Evolutionary conservation across 352 stramenopile genomes (phyloP), one percentile per base, ranked within the genome.

Genomic region (Phytophthora pinifolia): DNA sequence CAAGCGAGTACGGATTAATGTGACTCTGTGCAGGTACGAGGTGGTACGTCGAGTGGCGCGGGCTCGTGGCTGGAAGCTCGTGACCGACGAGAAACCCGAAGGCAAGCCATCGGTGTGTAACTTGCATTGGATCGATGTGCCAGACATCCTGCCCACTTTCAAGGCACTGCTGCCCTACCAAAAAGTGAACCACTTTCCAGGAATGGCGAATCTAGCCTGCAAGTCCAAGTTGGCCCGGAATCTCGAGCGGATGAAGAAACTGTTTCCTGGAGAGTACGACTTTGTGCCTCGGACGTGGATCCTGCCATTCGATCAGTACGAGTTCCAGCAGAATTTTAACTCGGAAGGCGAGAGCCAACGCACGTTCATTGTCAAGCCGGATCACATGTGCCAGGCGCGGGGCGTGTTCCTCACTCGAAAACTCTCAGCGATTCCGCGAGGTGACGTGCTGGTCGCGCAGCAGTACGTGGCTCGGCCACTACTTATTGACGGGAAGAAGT

Each of bases 221-320:
- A 99, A 99, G 67, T 96, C 88, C 37, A 91, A 96, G 25, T 72
- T 99, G 38, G 94, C 95, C 8, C 88, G 96, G 54, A 98, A 97
- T 69, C 90, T 99, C 14, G 91, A 98, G 46, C 78, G 88, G 37
- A 98, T 99, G 93, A 93, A 90, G 53, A 97, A 97, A 50, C 54
- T 94, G 2, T 99, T 98, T 44, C 92, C 91, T 0, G 69, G 78
- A 6, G 88, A 98, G 54, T 98, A 94, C 53, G 75, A 84, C 30
- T 98, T 98, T 59, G 98, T 95, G 49, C 96, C 96, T 29, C 83
- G 83, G 30, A 99, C 96, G 15, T 99, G 94, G 86, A 96, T 98
- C 27, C 73, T 99, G n/a, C 96, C 96, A 15, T 89, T 95, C 42
- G 93, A 98, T 56, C 79, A 97, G 38, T 76, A 85, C 43, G 83